phyloP scores from a whole-genome alignment of 257 asterid species.

The Capsicum chinense region DNA sequence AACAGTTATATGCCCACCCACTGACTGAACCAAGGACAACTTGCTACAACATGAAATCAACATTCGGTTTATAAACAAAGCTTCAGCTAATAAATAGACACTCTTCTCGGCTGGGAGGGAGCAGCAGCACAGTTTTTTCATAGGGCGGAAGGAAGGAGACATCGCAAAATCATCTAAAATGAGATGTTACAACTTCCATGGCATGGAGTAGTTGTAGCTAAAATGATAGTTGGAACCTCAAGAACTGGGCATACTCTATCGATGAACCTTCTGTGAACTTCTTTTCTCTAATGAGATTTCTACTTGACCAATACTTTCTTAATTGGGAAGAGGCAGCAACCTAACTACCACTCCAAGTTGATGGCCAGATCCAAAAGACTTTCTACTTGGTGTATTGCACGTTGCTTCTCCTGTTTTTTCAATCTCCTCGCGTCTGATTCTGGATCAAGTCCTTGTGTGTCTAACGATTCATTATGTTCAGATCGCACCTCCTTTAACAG shows the following conservation, averaged over 20 bases:
- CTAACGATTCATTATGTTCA: constrained; percentile 46
- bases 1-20: background rate
- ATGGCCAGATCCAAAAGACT: constrained; percentile 72
- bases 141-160: background rate
- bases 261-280: no score
- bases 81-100: background rate
- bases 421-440: constrained; percentile 72
- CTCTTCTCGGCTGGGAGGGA: background rate
- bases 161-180: background rate
- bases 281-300: no score
- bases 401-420: constrained; percentile 86
- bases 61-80: background rate
- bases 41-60: background rate
- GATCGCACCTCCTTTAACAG: constrained; percentile 69
- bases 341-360: no score
- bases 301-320: no score
- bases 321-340: no score
- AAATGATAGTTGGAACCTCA: no score
- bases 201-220: no score
- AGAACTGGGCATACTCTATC: no score
- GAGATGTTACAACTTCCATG: no score
- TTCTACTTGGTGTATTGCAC: constrained; percentile 73
- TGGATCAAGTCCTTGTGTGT: constrained; percentile 62
- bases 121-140: background rate
- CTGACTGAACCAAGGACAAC: background rate